Evolutionary conservation across 768 basidiomycete species (phyloP).

Genomic region (Kwoniella mangroviensis): DNA sequence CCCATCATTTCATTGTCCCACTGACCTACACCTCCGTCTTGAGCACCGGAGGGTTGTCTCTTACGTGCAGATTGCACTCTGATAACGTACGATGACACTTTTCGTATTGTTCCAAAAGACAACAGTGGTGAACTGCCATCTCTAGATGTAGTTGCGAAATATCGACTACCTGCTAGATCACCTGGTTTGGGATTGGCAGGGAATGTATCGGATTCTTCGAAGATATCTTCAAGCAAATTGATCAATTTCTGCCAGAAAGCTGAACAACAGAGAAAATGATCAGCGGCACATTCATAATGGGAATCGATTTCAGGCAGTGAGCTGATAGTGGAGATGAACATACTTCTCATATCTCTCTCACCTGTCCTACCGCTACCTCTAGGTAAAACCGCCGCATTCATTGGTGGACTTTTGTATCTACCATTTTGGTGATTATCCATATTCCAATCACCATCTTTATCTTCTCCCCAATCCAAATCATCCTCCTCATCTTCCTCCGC

Average conservation of each 20-base stretch:
- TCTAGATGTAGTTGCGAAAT: slow-evolving; percentile 31
- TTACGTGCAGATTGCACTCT: slow-evolving; percentile 67
- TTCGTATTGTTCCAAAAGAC: slow-evolving; percentile 58
- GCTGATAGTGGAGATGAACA: slow-evolving; percentile 15
- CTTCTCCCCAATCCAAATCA: slow-evolving; percentile 44
- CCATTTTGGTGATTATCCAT: slow-evolving; percentile 26
- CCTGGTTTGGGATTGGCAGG: slow-evolving; percentile 64
- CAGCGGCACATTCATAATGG: no score
- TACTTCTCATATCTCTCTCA: slow-evolving; percentile 47
- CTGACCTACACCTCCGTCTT: slow-evolving; percentile 62
- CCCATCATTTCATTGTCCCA: slow-evolving; percentile 69
- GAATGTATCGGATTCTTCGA: slow-evolving; percentile 76
- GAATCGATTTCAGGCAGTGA: background rate
- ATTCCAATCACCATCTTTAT: slow-evolving; percentile 47
- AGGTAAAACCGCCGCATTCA: background rate
- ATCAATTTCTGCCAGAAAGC: slow-evolving; percentile 67
- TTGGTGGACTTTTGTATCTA: slow-evolving; percentile 13
- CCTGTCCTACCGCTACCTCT: slow-evolving; percentile 48
- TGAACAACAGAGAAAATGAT: background rate
- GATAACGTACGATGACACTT: slow-evolving; percentile 57
- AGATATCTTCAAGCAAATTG: slow-evolving; percentile 78
- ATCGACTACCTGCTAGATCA: slow-evolving; percentile 62
- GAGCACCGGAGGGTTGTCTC: slow-evolving; percentile 59
- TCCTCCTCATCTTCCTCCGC: slow-evolving; percentile 42
- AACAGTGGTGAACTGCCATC: slow-evolving; percentile 65